A percentile compares a stretch with the other conserved stretches of the same genome.
Conservation (phyloP, 352 stramenopile species). For the Pythium insidiosum region DNA sequence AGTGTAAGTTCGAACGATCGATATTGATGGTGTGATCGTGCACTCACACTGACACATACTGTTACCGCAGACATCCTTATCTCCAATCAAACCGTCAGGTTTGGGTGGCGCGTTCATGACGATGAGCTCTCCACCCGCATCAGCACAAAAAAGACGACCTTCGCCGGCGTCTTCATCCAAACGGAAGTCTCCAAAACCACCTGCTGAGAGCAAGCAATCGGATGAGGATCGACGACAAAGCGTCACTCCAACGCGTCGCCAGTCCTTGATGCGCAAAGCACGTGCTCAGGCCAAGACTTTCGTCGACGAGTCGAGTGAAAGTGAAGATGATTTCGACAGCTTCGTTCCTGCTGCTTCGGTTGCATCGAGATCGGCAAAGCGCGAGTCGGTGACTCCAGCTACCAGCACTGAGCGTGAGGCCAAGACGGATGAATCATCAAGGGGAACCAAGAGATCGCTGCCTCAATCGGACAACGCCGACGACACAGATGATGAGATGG, state of each 20-base stretch:
- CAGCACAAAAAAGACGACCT: slow-evolving; percentile 38
- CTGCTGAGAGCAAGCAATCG: neutral
- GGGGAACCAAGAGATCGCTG: neutral
- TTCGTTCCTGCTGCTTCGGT: slow-evolving; percentile 22
- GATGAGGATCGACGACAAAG: slow-evolving; percentile 8
- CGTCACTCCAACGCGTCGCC: slow-evolving; percentile 25
- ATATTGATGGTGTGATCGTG: no score
- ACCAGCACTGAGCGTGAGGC: neutral
- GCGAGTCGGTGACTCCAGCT: neutral
- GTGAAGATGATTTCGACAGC: slow-evolving; percentile 29
- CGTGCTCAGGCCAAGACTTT: slow-evolving; percentile 33
- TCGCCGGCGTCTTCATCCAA: slow-evolving; percentile 16
- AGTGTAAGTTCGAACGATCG: slow-evolving; percentile 42
- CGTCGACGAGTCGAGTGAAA: slow-evolving; percentile 43
- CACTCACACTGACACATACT: no score
- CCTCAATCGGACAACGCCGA: neutral
- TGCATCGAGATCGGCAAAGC: slow-evolving; percentile 18
- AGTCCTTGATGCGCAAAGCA: slow-evolving; percentile 42
- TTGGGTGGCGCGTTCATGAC: slow-evolving; percentile 47
- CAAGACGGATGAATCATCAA: neutral
- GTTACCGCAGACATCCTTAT: slow-evolving; percentile 43
- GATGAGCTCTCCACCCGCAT: slow-evolving; percentile 48
- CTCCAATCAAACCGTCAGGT: slow-evolving; percentile 61
- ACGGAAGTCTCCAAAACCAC: slow-evolving; percentile 9
- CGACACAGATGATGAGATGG: slow-evolving; percentile 13